A percentile compares a stretch with the other conserved stretches of the same genome.
Evolutionary conservation across 192 early-diverging fungal genomes (phyloP).

Genomic region (Mortierella alpina): DNA sequence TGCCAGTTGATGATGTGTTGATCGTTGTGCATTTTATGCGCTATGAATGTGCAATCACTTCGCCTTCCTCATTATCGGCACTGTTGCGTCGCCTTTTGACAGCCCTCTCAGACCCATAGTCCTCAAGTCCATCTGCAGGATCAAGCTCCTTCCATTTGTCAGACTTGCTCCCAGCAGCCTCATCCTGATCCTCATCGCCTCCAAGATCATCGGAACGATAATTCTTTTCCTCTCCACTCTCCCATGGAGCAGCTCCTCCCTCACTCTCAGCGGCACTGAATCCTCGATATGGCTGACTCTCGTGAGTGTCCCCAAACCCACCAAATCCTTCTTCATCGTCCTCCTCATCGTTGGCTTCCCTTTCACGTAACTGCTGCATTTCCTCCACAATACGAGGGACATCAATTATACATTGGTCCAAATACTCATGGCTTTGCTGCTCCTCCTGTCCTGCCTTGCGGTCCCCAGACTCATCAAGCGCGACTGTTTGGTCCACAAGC

Average conservation of each 20-base stretch:
- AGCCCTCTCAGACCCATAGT: constrained; percentile 2
- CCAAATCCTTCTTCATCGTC: not conserved
- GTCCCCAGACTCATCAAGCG: not conserved
- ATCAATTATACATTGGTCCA: constrained; percentile 20
- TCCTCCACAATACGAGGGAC: constrained; percentile 1
- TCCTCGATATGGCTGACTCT: not conserved
- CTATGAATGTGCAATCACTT: no score
- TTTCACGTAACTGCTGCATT: not conserved
- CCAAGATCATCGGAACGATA: constrained; percentile 27
- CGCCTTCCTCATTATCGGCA: no score
- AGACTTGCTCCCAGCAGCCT: not conserved
- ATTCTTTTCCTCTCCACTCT: not conserved
- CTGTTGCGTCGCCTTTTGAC: no score
- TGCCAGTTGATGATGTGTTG: no score
- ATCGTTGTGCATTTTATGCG: no score
- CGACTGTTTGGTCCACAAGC: not conserved
- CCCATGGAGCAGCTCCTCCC: not conserved
- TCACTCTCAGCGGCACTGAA: not conserved
- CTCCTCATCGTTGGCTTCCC: constrained; percentile 11
- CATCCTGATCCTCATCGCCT: not conserved
- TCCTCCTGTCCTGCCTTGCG: not conserved
- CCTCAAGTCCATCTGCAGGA: constrained; percentile 3
- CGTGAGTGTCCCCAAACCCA: not conserved
- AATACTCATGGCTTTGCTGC: not conserved
- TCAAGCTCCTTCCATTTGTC: not conserved